A percentile compares a stretch with the other conserved stretches of the same genome.
phyloP scores from a whole-genome alignment of 1,139 yeast genomes.

The Pichia sp. region DNA sequence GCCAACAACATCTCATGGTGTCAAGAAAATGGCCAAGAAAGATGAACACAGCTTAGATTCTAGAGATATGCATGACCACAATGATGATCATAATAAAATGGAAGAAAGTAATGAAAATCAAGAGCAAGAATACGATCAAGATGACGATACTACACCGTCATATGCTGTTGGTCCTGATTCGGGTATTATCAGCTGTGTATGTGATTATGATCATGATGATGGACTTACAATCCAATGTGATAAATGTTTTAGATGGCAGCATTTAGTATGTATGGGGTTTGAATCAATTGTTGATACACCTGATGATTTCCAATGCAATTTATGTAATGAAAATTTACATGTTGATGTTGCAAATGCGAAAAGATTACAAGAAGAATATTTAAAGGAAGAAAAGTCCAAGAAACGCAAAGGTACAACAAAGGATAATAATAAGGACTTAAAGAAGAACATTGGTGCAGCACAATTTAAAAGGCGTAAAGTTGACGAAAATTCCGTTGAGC shows the following conservation, averaged over 20 bases:
- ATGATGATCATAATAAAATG: not conserved
- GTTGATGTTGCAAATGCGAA: conserved; percentile 47
- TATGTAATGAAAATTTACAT: conserved; percentile 56
- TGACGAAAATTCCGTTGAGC: conserved; percentile 27
- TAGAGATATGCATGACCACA: not conserved
- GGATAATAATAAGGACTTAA: not conserved
- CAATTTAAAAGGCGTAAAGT: conserved; percentile 20
- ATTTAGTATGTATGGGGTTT: conserved; percentile 81
- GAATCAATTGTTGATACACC: conserved; percentile 69
- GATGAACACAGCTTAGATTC: not conserved
- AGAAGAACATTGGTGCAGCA: conserved; percentile 16
- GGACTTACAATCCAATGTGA: conserved; percentile 95
- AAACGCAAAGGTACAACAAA: conserved; percentile 19
- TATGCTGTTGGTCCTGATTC: conserved; percentile 72
- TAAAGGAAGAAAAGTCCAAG: conserved; percentile 24
- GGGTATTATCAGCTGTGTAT: conserved; percentile 83
- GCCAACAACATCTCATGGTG: no score
- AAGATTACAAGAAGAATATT: conserved; percentile 40
- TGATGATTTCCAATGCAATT: conserved; percentile 75
- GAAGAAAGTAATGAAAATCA: not conserved
- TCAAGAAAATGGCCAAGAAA: not conserved
- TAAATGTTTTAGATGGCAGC: conserved; percentile 90
- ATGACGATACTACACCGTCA: conserved; percentile 20
- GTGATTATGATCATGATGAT: conserved; percentile 86
- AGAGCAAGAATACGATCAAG: not conserved